These are phyloP conservation scores for Hymenotorrendiella dingleyae DNA, from an alignment of 2,329 filamentous ascomycete genomes.

Conservation along the genomic window DNA sequence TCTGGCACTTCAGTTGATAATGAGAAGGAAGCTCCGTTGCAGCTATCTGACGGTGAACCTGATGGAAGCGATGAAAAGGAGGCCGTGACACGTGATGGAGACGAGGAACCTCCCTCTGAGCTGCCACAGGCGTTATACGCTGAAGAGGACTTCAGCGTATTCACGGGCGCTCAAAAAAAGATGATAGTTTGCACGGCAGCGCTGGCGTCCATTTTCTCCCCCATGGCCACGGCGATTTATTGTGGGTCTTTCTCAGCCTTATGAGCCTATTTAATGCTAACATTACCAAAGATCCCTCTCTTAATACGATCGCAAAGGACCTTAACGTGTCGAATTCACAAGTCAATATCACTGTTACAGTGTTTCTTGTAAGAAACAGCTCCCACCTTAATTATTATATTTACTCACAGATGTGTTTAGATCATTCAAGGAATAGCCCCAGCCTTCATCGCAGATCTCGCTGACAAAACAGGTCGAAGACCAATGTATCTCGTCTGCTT, in stretches of 20 bases:
- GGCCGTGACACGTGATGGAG: background rate
- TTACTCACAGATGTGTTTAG: slow-evolving; percentile 24
- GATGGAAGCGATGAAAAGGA: background rate
- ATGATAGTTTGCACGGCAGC: slow-evolving; percentile 43
- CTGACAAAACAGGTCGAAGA: slow-evolving; percentile 47
- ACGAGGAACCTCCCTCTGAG: slow-evolving; percentile 1
- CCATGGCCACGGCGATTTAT: slow-evolving; percentile 38
- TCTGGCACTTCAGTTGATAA: too few relatives aligned
- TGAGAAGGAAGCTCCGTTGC: too few relatives aligned
- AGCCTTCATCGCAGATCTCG: slow-evolving; percentile 48
- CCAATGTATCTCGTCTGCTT: slow-evolving; percentile 50
- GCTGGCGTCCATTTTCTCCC: slow-evolving; percentile 46
- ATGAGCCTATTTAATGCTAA: background rate
- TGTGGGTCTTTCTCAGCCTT: slow-evolving; percentile 34
- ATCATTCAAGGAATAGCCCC: slow-evolving; percentile 55
- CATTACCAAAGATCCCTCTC: slow-evolving; percentile 38
- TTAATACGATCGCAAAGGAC: slow-evolving; percentile 42
- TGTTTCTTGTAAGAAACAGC: slow-evolving; percentile 31
- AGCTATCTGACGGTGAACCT: too few relatives aligned
- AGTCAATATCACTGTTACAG: slow-evolving; percentile 35
- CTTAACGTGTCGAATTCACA: slow-evolving; percentile 36
- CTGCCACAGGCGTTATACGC: background rate
- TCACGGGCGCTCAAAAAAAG: slow-evolving; percentile 12
- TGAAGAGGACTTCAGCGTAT: slow-evolving; percentile 10
- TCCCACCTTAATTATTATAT: slow-evolving; percentile 29